Evolutionary conservation across 768 basidiomycete genomes (phyloP), one percentile per base, ranked within the genome.

Genomic region (Termitomyces sp.): DNA sequence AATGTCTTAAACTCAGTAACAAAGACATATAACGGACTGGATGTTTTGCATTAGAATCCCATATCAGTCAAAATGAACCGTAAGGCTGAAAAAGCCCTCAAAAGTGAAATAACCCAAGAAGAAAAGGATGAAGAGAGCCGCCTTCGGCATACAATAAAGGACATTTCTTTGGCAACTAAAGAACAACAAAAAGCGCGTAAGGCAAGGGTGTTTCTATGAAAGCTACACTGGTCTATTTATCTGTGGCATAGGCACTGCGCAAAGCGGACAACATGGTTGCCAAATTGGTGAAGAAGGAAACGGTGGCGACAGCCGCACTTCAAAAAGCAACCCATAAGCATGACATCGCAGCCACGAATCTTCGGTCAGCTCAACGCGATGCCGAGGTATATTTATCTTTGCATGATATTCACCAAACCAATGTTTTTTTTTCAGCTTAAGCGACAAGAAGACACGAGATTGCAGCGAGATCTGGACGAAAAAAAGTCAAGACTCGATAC

Each of bases 161-260:
- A 84, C 50, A 71, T 88, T 33, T 69, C 71, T 20, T 70, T 72
- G 33, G 73, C 77, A 8, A 84, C 88, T 66, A 85, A 86, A 72
- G 68, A 69, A 15, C 75, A 81, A 55, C 65, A 71, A 34, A 83
- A 82, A 64, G 77, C 79, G 26, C 71, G 76, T 56, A 86, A 84
- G 73, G 83, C 81, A 53, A n/a, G 45, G 15, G 13, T 13, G 10
- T 5, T 29, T 9, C 39, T 16, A 16, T 12, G 33, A 31, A 28
- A 29, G 34, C n/a, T 1, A 26, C 9, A 33, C 24, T 49, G 9
- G 24, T 50, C 8, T 9, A 48, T 20, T 48, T 20, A n/a, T 20
- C 22, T 31, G 24, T 20, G 51, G 12, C 36, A 29, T 36, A 64
- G 64, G 64, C 59, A 13, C 57, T 55, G 13, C 45, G 34, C 39